Evolutionary conservation across 768 basidiomycete species (phyloP).

Genomic region (Macrocybe gigantea): DNA sequence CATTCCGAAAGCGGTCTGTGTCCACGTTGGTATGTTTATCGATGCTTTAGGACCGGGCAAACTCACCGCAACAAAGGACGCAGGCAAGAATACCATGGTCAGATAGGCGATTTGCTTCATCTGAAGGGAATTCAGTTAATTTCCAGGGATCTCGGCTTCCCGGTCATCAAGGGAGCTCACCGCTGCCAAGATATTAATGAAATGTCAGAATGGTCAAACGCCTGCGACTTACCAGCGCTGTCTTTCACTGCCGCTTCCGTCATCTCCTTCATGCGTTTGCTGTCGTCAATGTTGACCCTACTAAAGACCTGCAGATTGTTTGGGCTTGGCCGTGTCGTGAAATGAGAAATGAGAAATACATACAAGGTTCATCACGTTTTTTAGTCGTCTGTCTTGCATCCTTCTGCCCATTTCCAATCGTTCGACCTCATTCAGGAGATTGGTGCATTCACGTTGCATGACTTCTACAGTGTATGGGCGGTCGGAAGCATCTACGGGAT

Average conservation of each 20-base stretch:
- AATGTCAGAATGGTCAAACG: neutral
- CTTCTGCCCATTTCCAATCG: conserved; percentile 30
- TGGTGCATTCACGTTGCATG: conserved; percentile 31
- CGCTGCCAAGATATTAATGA: conserved; percentile 7
- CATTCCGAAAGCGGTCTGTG: conserved; percentile 33
- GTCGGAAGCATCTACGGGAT: conserved; percentile 12
- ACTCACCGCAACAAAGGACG: conserved; percentile 28
- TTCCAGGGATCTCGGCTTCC: no score
- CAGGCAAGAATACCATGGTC: conserved; percentile 45
- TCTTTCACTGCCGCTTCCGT: conserved; percentile 42
- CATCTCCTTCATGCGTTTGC: conserved; percentile 41
- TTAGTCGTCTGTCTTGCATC: conserved; percentile 30
- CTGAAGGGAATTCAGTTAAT: no score
- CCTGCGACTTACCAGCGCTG: conserved; percentile 20
- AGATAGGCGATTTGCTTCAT: conserved; percentile 40
- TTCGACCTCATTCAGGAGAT: conserved; percentile 36
- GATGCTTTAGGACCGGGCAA: neutral
- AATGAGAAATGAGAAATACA: conserved; percentile 2
- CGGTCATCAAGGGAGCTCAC: neutral
- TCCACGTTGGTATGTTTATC: neutral
- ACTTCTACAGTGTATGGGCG: conserved; percentile 1
- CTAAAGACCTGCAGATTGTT: conserved; percentile 42
- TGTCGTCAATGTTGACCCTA: conserved; percentile 51
- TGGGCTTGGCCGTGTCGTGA: neutral
- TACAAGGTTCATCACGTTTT: conserved; percentile 43